Conservation (phyloP, 1,284 basidiomycete species). For the Moniliella sp. region DNA sequence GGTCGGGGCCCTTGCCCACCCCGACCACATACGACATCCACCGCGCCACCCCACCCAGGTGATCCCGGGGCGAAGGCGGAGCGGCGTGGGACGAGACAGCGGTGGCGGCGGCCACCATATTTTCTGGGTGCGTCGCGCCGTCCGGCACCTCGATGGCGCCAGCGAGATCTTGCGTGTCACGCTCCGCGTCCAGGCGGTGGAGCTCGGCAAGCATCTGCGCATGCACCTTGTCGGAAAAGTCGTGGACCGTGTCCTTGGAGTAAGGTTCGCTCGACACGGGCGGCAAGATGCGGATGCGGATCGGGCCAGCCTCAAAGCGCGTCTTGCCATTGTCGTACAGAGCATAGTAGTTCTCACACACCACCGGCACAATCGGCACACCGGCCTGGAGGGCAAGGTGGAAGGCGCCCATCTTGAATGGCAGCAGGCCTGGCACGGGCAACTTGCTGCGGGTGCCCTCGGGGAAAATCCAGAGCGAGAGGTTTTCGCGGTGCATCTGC, state of each 20-base stretch:
- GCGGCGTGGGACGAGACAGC: constrained; percentile 4
- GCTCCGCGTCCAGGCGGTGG: constrained; percentile 11
- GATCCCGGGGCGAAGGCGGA: constrained; percentile 4
- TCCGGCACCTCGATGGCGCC: constrained; percentile 42
- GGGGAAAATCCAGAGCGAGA: constrained; percentile 40
- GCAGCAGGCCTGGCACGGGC: constrained; percentile 37
- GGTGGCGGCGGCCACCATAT: not conserved
- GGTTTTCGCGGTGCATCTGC: constrained; percentile 52
- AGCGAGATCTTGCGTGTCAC: constrained; percentile 5
- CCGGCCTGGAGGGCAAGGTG: constrained; percentile 75
- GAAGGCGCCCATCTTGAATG: constrained; percentile 96
- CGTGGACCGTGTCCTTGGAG: constrained; percentile 46
- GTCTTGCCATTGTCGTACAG: constrained; percentile 49
- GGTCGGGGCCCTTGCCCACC: constrained; percentile 3
- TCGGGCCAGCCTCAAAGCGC: constrained; percentile 52
- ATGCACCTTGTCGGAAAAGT: constrained; percentile 45
- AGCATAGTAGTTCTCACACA: constrained; percentile 79
- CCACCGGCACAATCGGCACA: constrained; percentile 55
- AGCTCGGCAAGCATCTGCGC: constrained; percentile 12
- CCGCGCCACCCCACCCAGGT: constrained; percentile 8
- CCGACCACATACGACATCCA: constrained; percentile 8
- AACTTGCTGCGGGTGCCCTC: constrained; percentile 38
- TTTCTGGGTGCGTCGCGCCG: constrained; percentile 1
- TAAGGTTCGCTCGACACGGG: constrained; percentile 53
- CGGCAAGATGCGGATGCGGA: constrained; percentile 62